Conservation (phyloP, 2,329 filamentous ascomycete genomes). For the Curvularia verruculosa region DNA sequence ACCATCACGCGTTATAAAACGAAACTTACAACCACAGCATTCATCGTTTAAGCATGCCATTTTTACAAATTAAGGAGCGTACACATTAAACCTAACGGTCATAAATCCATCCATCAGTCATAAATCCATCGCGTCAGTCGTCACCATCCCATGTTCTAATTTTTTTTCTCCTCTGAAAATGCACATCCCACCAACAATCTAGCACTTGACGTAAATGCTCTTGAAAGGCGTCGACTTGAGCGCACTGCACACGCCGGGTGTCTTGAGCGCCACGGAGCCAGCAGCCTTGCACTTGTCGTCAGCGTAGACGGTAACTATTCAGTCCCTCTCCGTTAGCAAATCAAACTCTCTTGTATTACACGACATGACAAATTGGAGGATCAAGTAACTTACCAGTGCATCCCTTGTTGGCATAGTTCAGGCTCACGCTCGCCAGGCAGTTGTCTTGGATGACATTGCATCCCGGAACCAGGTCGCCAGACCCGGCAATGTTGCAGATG, state of each 20-base stretch:
- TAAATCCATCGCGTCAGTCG: background rate
- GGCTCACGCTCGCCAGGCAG: slow-evolving; percentile 15
- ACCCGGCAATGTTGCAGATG: slow-evolving; percentile 23
- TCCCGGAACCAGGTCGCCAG: slow-evolving; percentile 18
- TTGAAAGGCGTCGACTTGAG: background rate
- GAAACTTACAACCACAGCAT: background rate
- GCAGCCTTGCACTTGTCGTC: background rate
- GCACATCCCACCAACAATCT: too few species aligned
- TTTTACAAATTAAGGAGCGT: background rate
- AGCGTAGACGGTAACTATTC: background rate
- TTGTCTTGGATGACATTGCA: slow-evolving; percentile 20
- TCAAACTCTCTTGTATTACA: too few species aligned
- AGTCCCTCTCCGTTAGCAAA: background rate
- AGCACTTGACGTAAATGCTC: background rate
- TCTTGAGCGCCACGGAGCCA: background rate
- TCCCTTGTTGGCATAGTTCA: slow-evolving; percentile 20
- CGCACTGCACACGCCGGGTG: background rate
- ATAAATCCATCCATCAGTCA: background rate
- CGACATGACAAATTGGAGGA: too few species aligned
- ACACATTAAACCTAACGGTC: background rate
- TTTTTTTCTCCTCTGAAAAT: background rate
- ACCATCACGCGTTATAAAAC: background rate
- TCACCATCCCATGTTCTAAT: background rate
- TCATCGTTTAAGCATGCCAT: background rate
- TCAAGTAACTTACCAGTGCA: slow-evolving; percentile 17